These are phyloP conservation scores for Bryoerythrophyllum caledonicum DNA, from an alignment of 225 moss, liverwort and hornwort genomes.

Conservation along the genomic window DNA sequence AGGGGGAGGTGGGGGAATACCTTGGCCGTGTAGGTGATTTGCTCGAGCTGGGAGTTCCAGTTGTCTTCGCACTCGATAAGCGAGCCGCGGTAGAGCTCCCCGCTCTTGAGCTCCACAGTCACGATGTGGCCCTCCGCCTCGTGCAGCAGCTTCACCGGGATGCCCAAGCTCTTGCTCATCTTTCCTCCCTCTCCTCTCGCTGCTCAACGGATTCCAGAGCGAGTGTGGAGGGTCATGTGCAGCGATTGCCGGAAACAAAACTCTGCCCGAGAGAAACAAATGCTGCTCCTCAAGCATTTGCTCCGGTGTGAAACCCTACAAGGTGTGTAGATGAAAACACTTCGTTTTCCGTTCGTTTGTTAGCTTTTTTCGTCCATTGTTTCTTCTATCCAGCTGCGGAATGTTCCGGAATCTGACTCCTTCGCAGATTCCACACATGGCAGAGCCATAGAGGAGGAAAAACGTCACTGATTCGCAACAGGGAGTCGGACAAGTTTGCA, in stretches of 20 bases:
- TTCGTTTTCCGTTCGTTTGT: too few relatives aligned
- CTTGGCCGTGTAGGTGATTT: slow-evolving; percentile 53
- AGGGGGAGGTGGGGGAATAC: neutral
- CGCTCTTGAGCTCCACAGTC: slow-evolving; percentile 67
- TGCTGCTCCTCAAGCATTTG: too few relatives aligned
- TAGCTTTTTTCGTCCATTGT: too few relatives aligned
- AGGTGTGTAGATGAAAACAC: too few relatives aligned
- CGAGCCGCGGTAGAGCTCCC: slow-evolving; percentile 58
- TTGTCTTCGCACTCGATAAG: slow-evolving; percentile 67
- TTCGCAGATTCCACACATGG: neutral
- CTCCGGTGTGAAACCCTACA: too few relatives aligned
- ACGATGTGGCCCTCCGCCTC: slow-evolving; percentile 74
- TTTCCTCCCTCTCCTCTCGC: slow-evolving; percentile 13
- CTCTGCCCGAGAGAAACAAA: too few relatives aligned
- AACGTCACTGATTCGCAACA: neutral
- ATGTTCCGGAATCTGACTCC: neutral
- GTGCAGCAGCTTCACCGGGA: slow-evolving; percentile 68
- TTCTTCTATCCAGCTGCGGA: neutral
- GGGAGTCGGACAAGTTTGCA: neutral
- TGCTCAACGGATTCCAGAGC: too few relatives aligned
- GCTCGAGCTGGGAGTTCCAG: slow-evolving; percentile 69
- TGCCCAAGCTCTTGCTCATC: slow-evolving; percentile 72
- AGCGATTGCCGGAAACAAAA: too few relatives aligned
- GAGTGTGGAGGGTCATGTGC: too few relatives aligned
- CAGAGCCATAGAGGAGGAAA: neutral